Base-by-base conservation (phyloP, 768 basidiomycete species). In the Trichaptum fuscoviolaceum region DNA sequence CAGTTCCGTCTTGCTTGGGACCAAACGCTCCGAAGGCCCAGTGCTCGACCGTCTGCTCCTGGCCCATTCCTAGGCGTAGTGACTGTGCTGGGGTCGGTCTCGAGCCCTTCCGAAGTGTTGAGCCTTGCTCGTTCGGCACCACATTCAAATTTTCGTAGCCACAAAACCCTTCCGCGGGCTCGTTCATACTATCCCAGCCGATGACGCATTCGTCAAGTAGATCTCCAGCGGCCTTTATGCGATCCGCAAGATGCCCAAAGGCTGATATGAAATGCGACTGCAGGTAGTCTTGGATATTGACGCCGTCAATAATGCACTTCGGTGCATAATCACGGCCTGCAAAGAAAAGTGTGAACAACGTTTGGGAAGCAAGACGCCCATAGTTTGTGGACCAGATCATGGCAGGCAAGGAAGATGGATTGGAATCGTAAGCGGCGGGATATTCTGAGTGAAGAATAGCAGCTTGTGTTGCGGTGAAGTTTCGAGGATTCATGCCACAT, bases 311-410 rank as follows among this genome's bases (percentile, higher is more conserved):
- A 71, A 91, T 77, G 75, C 95, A 98, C 64, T 88, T 88, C 0
- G 97, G 97, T 0, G 97, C 95, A 75, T 91, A 99, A 57, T 88
- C 86, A 8, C 87, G 84, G 0, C 95, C 95, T 24, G 91, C 95
- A 74, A 92, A 99, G 83, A 98, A 99, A 69, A 99, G 84, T 7
- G 96, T 95, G 80, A 96, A 96, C 64, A 97, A 74, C 12, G 95
- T 96, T 74, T 95, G 92, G 23, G 88, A 87, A 63, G 90, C 85
- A 30, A 98, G 87, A 20, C 91, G 92, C 57, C 91, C 87, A 73
- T 98, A 98, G 74, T 99, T 98, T 26, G 96, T 98, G 7, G 89
- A 87, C 97, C 97, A 99, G 68, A 95, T 86, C 97, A 99, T 99
- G 62, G 91, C 87, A 6, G 97, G 96, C 68, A 95, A 83, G 0